Conservation (phyloP, 768 basidiomycete genomes). For the Termitomyces sp. region DNA sequence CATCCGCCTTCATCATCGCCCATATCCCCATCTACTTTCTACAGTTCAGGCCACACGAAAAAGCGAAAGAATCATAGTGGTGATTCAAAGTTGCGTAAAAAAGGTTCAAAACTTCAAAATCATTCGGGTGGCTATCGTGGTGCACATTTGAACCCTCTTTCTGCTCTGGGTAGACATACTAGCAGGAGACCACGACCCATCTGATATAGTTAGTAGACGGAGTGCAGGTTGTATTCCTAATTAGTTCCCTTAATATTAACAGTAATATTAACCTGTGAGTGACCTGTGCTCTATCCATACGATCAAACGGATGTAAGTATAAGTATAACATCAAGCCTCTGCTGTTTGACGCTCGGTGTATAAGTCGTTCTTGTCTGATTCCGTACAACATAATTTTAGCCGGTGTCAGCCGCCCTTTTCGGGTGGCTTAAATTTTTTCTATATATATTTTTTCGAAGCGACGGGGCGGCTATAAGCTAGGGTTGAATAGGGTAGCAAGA, state of each 20-base stretch:
- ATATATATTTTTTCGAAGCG: too few relatives aligned
- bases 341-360: too few relatives aligned
- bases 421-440: too few relatives aligned
- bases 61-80: slow-evolving; percentile 23
- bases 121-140: slow-evolving; percentile 4
- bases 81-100: slow-evolving; percentile 3
- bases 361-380: too few relatives aligned
- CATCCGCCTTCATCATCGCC: slow-evolving; percentile 24
- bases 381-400: too few relatives aligned
- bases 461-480: too few relatives aligned
- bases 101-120: neutral
- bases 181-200: slow-evolving; percentile 13
- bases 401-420: too few relatives aligned
- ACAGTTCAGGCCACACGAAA: slow-evolving; percentile 16
- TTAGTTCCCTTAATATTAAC: slow-evolving; percentile 11
- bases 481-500: too few relatives aligned
- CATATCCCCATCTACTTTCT: slow-evolving; percentile 33
- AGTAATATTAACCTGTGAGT: slow-evolving; percentile 5
- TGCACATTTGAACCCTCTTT: slow-evolving; percentile 10
- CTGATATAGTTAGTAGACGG: slow-evolving; percentile 1
- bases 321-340: slow-evolving; percentile 8
- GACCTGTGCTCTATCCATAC: slow-evolving; percentile 1
- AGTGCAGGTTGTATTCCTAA: neutral
- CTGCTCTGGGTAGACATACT: neutral
- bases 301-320: neutral